These are phyloP conservation scores for Trypanosoma caninum DNA, from an alignment of 208 protist genomes.

Conservation along the genomic window DNA sequence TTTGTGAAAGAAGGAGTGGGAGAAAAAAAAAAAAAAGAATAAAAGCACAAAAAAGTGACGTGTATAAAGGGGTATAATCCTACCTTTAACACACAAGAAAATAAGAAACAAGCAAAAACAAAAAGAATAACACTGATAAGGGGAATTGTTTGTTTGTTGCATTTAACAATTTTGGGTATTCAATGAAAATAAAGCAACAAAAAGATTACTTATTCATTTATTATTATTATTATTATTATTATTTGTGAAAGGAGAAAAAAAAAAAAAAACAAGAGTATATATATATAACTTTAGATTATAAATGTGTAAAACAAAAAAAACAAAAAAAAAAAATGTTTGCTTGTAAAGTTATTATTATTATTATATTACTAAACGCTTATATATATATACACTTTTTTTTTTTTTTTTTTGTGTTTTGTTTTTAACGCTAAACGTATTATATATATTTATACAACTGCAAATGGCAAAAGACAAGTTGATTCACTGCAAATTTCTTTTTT, in stretches of 20 bases:
- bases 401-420: conserved; percentile 16
- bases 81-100: not conserved
- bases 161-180: no score
- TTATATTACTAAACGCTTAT: conserved; percentile 7
- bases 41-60: no score
- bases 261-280: not conserved
- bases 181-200: no score
- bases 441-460: not conserved
- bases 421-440: not conserved
- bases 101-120: not conserved
- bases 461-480: not conserved
- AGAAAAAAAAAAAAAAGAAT: conserved; percentile 6
- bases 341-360: conserved; percentile 10
- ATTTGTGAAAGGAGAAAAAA: not conserved
- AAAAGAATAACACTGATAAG: conserved; percentile 1
- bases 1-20: not conserved
- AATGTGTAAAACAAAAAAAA: conserved; percentile 4
- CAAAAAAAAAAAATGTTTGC: conserved; percentile 2
- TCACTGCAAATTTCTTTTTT: not conserved
- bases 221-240: not conserved
- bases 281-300: not conserved
- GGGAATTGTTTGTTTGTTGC: no score
- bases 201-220: not conserved
- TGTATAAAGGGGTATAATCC: no score
- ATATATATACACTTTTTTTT: conserved; percentile 11